phyloP scores from a whole-genome alignment of 2,329 filamentous ascomycete genomes.

The Fusarium irregulare region DNA sequence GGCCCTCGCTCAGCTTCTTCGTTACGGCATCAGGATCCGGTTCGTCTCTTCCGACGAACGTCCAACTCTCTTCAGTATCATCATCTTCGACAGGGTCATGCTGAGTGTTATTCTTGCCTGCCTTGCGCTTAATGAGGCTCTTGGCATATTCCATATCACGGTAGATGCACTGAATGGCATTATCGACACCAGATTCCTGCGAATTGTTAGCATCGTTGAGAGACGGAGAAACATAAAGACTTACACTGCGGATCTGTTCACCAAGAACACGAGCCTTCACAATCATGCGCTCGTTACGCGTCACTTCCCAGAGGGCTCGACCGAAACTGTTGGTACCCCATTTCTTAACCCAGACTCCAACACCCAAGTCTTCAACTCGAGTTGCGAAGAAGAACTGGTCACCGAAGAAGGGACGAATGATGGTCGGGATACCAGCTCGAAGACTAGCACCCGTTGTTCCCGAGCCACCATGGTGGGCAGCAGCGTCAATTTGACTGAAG shows the following conservation, averaged over 20 bases:
- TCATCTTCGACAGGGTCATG: conserved; percentile 60
- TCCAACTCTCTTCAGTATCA: conserved; percentile 86
- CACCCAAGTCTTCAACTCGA: conserved; percentile 90
- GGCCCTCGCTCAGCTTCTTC: conserved; percentile 54
- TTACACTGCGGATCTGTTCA: conserved; percentile 86
- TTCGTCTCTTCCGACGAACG: conserved; percentile 76
- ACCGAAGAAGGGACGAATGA: conserved; percentile 96
- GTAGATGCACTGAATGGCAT: conserved; percentile 91
- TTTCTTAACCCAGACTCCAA: conserved; percentile 89
- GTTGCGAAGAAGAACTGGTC: conserved; percentile 97
- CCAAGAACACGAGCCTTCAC: conserved; percentile 84
- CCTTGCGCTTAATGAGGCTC: conserved; percentile 78
- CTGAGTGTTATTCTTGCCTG: conserved; percentile 63
- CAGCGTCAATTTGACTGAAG: conserved; percentile 92
- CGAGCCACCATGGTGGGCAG: conserved; percentile 92
- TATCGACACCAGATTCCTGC: conserved; percentile 90
- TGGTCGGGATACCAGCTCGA: conserved; percentile 89
- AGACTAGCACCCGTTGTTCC: conserved; percentile 95
- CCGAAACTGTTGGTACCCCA: conserved; percentile 89
- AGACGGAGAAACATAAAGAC: conserved; percentile 42
- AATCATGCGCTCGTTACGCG: conserved; percentile 91
- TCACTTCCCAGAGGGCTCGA: conserved; percentile 89
- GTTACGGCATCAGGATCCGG: conserved; percentile 58
- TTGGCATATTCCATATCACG: conserved; percentile 94
- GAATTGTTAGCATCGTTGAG: conserved; percentile 43